phyloP scores from a whole-genome alignment of 495 filamentous ascomycete species.

The Penicillium longicatenatum region DNA sequence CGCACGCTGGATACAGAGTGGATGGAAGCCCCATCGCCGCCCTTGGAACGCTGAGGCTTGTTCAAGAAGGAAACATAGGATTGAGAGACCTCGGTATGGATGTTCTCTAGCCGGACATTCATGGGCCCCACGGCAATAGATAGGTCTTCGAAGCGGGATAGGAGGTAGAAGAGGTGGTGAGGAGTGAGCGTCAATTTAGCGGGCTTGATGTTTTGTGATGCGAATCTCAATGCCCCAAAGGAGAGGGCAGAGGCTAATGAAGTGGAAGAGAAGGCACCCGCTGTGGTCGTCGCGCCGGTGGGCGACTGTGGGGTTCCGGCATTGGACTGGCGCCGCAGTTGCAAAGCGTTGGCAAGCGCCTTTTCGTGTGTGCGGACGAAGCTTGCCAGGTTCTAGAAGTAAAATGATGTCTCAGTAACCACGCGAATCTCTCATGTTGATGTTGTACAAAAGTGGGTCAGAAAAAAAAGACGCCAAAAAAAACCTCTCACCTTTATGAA shows the following conservation, averaged over 20 bases:
- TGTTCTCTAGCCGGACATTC: conserved; percentile 92
- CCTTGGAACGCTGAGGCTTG: conserved; percentile 69
- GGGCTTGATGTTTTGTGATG: conserved; percentile 80
- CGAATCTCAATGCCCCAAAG: conserved; percentile 78
- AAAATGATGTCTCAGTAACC: conserved; percentile 3
- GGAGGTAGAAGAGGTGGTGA: conserved; percentile 94
- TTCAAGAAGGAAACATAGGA: conserved; percentile 95
- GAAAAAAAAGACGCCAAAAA: conserved; percentile 6
- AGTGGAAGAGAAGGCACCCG: conserved; percentile 67
- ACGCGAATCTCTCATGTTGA: conserved; percentile 2
- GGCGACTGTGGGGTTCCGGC: conserved; percentile 49
- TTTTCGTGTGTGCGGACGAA: conserved; percentile 98
- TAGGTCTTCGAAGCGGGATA: conserved; percentile 92
- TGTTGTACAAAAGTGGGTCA: conserved; percentile 1
- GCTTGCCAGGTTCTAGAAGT: conserved; percentile 77
- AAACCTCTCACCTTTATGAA: conserved; percentile 78
- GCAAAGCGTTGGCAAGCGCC: conserved; percentile 92
- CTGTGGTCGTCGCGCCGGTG: conserved; percentile 51
- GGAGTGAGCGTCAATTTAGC: conserved; percentile 93
- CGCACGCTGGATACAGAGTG: conserved; percentile 95
- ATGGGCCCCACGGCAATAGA: conserved; percentile 89
- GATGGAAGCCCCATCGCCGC: conserved; percentile 79
- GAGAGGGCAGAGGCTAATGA: conserved; percentile 82
- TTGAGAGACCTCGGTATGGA: conserved; percentile 82
- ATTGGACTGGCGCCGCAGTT: conserved; percentile 73